Conservation (phyloP, 768 basidiomycete species). For the Boletus rubropictus region DNA sequence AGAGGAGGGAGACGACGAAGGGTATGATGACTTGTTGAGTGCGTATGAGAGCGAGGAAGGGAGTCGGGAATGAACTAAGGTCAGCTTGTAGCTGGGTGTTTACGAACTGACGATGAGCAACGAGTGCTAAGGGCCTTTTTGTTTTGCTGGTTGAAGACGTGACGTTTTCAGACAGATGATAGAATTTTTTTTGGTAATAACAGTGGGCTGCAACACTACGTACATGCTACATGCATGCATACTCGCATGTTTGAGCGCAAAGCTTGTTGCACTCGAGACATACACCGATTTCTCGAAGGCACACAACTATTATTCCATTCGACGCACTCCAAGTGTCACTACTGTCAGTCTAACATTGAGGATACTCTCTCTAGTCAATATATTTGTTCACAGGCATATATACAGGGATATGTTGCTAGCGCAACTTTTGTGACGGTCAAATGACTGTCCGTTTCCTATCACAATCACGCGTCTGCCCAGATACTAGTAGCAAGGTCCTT, state of each 20-base stretch:
- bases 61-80: conserved; percentile 20
- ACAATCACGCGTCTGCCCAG: conserved; percentile 27
- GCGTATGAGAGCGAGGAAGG: conserved; percentile 78
- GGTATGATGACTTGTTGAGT: conserved; percentile 71
- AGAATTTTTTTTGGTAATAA: not conserved
- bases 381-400: no score
- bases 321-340: not conserved
- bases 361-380: no score
- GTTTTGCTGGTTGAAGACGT: conserved; percentile 1
- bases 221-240: no score
- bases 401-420: no score
- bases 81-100: not conserved
- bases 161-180: not conserved
- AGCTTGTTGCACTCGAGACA: not conserved
- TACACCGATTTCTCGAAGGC: not conserved
- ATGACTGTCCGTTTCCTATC: not conserved
- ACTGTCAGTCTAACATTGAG: no score
- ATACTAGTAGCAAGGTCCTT: conserved; percentile 33
- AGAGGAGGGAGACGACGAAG: conserved; percentile 71
- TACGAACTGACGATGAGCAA: not conserved
- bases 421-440: no score
- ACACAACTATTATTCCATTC: not conserved
- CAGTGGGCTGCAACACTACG: not conserved
- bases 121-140: not conserved
- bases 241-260: not conserved